Base-by-base conservation (phyloP, 2,329 filamentous ascomycete genomes). In the Xylariaceae sp. region DNA sequence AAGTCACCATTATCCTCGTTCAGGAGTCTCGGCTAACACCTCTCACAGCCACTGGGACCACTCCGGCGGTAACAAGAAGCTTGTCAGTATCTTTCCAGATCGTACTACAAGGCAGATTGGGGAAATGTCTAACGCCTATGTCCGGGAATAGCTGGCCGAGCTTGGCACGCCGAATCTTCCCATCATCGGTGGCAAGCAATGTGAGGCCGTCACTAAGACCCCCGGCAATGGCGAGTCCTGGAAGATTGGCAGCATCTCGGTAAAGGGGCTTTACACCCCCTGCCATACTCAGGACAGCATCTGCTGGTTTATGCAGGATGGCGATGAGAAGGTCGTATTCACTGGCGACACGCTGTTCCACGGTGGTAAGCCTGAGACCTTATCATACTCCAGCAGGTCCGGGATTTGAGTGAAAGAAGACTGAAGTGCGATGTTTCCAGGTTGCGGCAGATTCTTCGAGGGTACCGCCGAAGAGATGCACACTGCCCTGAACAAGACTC, bases 201-300 rank as follows among this genome's bases (percentile, higher is more conserved):
- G 93, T 74, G 82, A 88, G 63, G 83, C 83, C 23, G 93, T 97
- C 51, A 92, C 87, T 23, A 80, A 80, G 67, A 95, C 88, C 0
- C 93, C 93, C 0, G 75, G 77, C 2, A 84, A 97, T 72, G 85
- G 87, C 45, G 85, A 90, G 65, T 84, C 80, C 2, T 96, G 97
- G 79, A 88, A 84, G 64, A 85, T 99, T 63, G 94, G 94, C 58
- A 82, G 82, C 66, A 94, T 99, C 73, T 82, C 83, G 11, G 88
- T 97, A 59, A 93, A 84, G 72, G 89, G 90, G 23, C 79, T 97
- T n/a, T 89, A 97, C 76, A 99, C 94, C 10, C 94, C 94, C 1
- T 99, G 94, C 74, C 94, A 99, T 73, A 99, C 94, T 1, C 92
- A 97, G 77, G 94, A 99, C 77, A 97, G 92, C 74, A 96, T 99